Evolutionary conservation across 2,329 filamentous ascomycete genomes (phyloP), one percentile per base, ranked within the genome.

Genomic region (Plectosphaerella cucumerina): DNA sequence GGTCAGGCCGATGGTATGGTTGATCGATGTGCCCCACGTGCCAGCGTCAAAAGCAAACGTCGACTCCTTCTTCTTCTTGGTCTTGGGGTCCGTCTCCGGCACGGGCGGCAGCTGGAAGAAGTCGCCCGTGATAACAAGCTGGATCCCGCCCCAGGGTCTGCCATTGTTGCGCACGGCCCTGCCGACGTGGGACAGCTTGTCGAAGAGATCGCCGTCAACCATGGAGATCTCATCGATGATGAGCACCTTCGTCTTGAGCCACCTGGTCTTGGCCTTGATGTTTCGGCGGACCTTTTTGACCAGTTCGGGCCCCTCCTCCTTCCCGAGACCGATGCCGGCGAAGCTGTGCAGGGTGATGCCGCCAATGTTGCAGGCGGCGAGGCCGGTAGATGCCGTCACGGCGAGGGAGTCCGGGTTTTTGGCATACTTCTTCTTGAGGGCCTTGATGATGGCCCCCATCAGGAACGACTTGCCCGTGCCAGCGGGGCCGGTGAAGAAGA

Each of bases 61-160:
- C 44, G 86, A 83, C 22, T 85, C 78, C 44, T 76, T 72, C 53
- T 73, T 71, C 48, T 84, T 82, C 41, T 81, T 83, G 39, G 75
- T 75, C 14, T 39, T 39, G n/a, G n/a, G n/a, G 9, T 14, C 33
- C 10, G 22, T 42, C 34, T 97, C 92, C 2, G 93, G 92, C 1
- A 99, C 94, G 1, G 94, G 94, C 1, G 94, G 94, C 4, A 99
- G 73, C 66, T 99, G 94, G 69, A 99, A 99, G 70, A 99, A 99
- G 63, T 99, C 94, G 3, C 94, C 94, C 0, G 94, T 99, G 53
- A 99, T 89, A 51, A 99, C 82, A 26, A 99, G 78, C 60, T 99
- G 94, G 44, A 99, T 97, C 5, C 94, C 94, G 50, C 94, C 95
- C 75, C 96, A 99, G 0, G 94, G 89, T 10, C 90, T 82, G 10